phyloP scores from a whole-genome alignment of 805 yeast species.

The Candida insectalens region DNA sequence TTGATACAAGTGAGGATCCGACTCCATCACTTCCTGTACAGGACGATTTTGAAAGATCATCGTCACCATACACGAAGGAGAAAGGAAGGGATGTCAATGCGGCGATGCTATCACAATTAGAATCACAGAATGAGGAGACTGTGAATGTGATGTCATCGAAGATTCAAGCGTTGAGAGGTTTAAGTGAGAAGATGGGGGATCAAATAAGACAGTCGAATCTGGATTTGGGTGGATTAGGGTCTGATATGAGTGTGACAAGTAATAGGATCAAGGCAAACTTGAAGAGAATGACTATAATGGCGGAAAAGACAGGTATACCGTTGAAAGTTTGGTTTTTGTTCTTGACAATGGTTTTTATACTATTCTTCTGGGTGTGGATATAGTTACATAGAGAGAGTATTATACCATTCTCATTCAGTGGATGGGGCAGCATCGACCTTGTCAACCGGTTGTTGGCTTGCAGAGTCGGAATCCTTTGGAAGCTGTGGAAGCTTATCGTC shows the following conservation, averaged over 20 bases:
- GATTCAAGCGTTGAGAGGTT: slow-evolving; percentile 42
- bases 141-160: slow-evolving; percentile 43
- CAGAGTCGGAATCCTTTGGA: no score
- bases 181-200: slow-evolving; percentile 52
- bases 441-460: no score
- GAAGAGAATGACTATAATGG: slow-evolving; percentile 52
- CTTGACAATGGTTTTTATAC: slow-evolving; percentile 32
- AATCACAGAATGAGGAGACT: slow-evolving; percentile 58
- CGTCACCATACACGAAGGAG: slow-evolving; percentile 33
- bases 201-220: slow-evolving; percentile 37
- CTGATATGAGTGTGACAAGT: slow-evolving; percentile 25
- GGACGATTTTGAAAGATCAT: slow-evolving; percentile 13
- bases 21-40: background rate
- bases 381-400: slow-evolving; percentile 3
- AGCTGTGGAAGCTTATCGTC: no score
- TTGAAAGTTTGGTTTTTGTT: slow-evolving; percentile 51
- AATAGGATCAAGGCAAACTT: slow-evolving; percentile 41
- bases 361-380: slow-evolving; percentile 34
- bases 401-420: no score
- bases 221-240: slow-evolving; percentile 16
- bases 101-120: slow-evolving; percentile 46
- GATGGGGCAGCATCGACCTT: no score
- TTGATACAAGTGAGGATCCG: slow-evolving; percentile 9
- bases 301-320: slow-evolving; percentile 53
- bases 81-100: slow-evolving; percentile 33